A percentile compares a stretch with the other conserved stretches of the same genome.
These are phyloP conservation scores for Yamadazyma diddensiae DNA, from an alignment of 1,139 yeast genomes.

Conservation along the genomic window DNA sequence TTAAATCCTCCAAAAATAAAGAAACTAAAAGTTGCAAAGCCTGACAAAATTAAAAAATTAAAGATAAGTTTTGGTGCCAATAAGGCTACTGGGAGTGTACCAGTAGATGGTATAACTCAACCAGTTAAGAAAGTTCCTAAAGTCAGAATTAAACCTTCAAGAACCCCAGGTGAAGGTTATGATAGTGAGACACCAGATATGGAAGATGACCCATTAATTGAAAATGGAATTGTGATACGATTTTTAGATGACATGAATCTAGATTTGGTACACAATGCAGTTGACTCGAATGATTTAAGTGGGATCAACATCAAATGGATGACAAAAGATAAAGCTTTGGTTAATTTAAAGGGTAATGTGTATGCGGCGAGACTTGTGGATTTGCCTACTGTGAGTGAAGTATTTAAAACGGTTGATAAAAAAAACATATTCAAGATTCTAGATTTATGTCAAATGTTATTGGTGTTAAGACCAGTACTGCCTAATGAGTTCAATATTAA, in stretches of 20 bases:
- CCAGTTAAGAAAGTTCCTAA: constrained; percentile 45
- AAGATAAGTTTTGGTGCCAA: constrained; percentile 20
- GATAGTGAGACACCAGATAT: constrained; percentile 96
- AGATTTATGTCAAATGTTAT: constrained; percentile 81
- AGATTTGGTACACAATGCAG: constrained; percentile 75
- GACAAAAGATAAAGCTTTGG: constrained; percentile 75
- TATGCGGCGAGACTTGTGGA: constrained; percentile 89
- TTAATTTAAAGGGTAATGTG: constrained; percentile 48
- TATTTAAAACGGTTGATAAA: constrained; percentile 84
- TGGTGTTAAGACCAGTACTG: constrained; percentile 66
- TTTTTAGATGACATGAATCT: constrained; percentile 77
- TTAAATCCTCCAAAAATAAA: constrained; percentile 23
- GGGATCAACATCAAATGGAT: constrained; percentile 78
- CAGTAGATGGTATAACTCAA: constrained; percentile 12
- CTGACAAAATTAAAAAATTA: constrained; percentile 20
- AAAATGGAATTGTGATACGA: constrained; percentile 79
- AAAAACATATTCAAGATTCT: constrained; percentile 85
- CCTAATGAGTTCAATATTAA: constrained; percentile 39
- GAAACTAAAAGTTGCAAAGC: constrained; percentile 19
- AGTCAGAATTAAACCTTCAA: constrained; percentile 75
- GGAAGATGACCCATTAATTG: constrained; percentile 91
- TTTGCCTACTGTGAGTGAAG: constrained; percentile 84
- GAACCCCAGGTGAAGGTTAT: constrained; percentile 92
- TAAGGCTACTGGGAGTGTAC: constrained; percentile 9
- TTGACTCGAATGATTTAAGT: constrained; percentile 76